phyloP scores from a whole-genome alignment of 2,329 filamentous ascomycete species.

The Verticillium nonalfalfae region DNA sequence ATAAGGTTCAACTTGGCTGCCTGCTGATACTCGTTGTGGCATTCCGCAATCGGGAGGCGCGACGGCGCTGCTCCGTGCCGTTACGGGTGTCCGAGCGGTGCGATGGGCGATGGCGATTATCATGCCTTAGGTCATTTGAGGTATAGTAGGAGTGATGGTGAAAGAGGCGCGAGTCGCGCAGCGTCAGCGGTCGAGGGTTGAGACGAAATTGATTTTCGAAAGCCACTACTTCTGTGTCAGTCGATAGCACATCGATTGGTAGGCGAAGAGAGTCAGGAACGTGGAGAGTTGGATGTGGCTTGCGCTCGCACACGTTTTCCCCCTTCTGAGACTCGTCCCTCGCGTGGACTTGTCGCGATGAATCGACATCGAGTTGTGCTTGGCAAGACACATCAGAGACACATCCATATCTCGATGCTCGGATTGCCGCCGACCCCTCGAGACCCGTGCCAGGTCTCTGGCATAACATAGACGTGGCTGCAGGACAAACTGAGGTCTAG shows the following conservation, averaged over 20 bases:
- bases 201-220: background rate
- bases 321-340: background rate
- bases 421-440: background rate
- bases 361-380: background rate
- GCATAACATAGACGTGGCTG: background rate
- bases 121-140: background rate
- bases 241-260: too few relatives aligned
- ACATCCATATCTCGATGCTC: background rate
- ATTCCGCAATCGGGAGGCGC: background rate
- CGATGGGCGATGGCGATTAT: background rate
- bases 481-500: background rate
- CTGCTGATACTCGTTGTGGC: background rate
- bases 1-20: background rate
- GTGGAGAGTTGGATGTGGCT: background rate
- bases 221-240: too few relatives aligned
- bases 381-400: background rate
- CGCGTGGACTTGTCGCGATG: background rate
- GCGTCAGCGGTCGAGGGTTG: background rate
- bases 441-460: background rate
- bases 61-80: background rate
- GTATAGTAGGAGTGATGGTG: background rate
- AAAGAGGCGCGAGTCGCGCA: background rate
- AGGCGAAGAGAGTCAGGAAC: too few relatives aligned
- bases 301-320: background rate
- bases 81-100: background rate